Base-by-base conservation (phyloP, 805 yeast genomes). In the Saccharomycopsis babjevae region DNA sequence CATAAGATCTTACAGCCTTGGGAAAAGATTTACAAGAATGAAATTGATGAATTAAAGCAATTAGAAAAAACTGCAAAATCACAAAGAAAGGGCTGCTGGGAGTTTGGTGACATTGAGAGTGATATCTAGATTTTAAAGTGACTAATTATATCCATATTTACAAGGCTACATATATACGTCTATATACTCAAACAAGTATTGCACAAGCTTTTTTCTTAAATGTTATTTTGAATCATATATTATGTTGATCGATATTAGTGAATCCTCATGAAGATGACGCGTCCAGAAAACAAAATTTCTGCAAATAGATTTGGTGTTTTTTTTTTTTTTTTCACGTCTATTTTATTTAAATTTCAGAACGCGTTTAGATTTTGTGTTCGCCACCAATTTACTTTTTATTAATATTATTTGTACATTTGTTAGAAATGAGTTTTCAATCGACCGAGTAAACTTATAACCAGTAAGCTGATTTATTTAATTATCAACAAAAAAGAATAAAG, bases 31-130 rank as follows among this genome's bases (percentile, higher is more conserved):
- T 71, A 77, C 57, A 64, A 66, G 1, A 62, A 71, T 43, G 80
- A 77, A 59, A 74, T 73, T 55, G 74, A 74, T 38, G 73, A 70
- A 7, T 70, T 84, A 59, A 61, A 74, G 57, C 71, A 68, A 38
- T 74, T 76, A 2, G 86, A 86, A 70, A 62, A 66, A 20, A 67
- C 65, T 6, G 90, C 90, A 34, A 81, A 77, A 68, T 59, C 71
- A 18, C 71, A 67, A 38, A 84, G 82, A 63, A 67, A 72, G 22
- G 91, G 91, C 4, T 84, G 88, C 69, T 86, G 92, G 92, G 83
- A 84, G 71, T 83, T 81, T 66, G 92, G 92, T 57, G 90, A 86
- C 68, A 80, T 87, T 42, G 79, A 85, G 43, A 83, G 77, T 59
- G 86, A 82, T 60, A 34, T 28, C 8, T 55, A 55, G 15, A 5